Base-by-base conservation (phyloP, 352 stramenopile genomes). In the Phytopythium kandeliae region DNA sequence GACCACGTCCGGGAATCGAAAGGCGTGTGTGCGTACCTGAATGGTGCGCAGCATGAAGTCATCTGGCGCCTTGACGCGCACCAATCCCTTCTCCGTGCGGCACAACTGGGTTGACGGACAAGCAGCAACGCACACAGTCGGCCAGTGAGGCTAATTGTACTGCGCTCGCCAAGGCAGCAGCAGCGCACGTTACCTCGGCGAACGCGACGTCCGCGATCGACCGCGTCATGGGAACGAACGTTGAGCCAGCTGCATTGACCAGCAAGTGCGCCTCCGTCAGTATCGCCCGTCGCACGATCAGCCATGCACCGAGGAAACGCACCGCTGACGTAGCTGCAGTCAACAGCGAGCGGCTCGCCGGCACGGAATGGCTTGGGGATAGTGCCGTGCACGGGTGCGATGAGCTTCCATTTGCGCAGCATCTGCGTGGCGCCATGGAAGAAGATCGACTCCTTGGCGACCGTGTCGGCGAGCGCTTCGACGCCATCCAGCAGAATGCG, bases 351-450 rank as follows among this genome's bases (percentile, higher is more conserved):
- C 7, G 81, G 79, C 53, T 95, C 84, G 16, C 84, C 84, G 0
- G 81, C 81, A 17, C 84, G 79, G 48, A 95, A 95, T 4, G 84
- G 84, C 61, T 92, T 92, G 3, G 84, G 81, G 51, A 95, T 95
- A 24, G 86, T 92, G 44, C 84, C 84, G 49, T 95, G 84, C 26
- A 92, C 87, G 13, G 84, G 84, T 38, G 84, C 84, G 43, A 78
- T 92, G 37, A 95, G 77, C 54, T 92, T 92, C 84, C 84, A 95
- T 49, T 88, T 89, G 48, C 71, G 76, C 38, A 92, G 62, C 53
- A 92, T 69, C n/a, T 89, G 73, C 55, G 60, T 77, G 33, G 91
- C 70, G 24, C 81, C 84, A 34, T 88, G 69, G 45, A 95, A 95
- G 50, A 95, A 95, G 3, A 89, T 67, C 51, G 78, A 85, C 52